These are phyloP conservation scores for Tulasnella sp. DNA, from an alignment of 768 basidiomycete genomes.

Conservation along the genomic window DNA sequence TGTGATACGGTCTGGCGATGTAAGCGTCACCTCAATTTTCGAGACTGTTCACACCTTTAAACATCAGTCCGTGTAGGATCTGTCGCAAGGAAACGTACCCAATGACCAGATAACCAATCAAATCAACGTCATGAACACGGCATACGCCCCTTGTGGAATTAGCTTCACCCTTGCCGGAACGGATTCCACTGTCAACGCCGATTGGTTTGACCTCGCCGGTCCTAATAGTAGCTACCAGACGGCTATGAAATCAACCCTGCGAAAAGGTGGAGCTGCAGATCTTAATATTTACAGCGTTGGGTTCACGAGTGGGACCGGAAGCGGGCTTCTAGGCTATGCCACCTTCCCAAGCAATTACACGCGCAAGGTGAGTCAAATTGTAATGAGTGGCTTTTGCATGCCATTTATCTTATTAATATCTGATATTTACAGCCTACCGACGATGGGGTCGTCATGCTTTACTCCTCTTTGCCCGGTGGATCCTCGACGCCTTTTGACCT, in stretches of 20 bases:
- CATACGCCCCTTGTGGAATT: slow-evolving; percentile 37
- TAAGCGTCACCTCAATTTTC: not conserved
- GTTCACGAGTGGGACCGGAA: slow-evolving; percentile 39
- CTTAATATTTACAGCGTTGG: slow-evolving; percentile 49
- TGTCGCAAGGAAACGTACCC: slow-evolving; percentile 13
- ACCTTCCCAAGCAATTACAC: slow-evolving; percentile 45
- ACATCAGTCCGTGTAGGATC: not conserved
- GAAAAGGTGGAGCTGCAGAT: slow-evolving; percentile 40
- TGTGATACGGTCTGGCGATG: slow-evolving; percentile 19
- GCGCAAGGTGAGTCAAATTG: not conserved
- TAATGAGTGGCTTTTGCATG: not conserved
- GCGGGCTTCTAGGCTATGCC: slow-evolving; percentile 45
- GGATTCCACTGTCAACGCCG: slow-evolving; percentile 37
- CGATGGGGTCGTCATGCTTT: slow-evolving; percentile 49
- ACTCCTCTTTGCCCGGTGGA: slow-evolving; percentile 44
- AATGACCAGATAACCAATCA: slow-evolving; percentile 38
- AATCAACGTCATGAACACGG: slow-evolving; percentile 38
- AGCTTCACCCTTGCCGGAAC: slow-evolving; percentile 37
- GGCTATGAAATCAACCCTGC: slow-evolving; percentile 48
- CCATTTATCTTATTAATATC: not conserved
- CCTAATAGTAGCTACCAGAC: slow-evolving; percentile 43
- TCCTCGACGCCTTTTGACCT: slow-evolving; percentile 29
- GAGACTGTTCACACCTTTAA: not conserved
- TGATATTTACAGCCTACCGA: slow-evolving; percentile 38
- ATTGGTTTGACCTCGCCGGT: slow-evolving; percentile 41